Evolutionary conservation across 495 filamentous ascomycete genomes (phyloP), one percentile per base, ranked within the genome.

Genomic region (Annulohypoxylon maeteangense): DNA sequence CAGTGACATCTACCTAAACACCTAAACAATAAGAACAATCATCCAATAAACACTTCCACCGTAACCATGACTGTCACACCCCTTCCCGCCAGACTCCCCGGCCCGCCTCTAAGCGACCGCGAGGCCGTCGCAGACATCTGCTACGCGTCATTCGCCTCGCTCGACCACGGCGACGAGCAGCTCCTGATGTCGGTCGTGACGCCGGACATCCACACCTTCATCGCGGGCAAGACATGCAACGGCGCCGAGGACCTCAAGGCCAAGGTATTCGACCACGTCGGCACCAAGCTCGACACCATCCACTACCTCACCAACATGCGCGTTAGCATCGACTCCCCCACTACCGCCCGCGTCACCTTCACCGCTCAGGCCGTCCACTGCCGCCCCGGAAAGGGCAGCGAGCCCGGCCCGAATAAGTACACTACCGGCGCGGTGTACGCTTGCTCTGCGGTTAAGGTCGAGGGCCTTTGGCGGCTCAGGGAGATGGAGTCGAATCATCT

Each of bases 251-350:
- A 55, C 8, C 31, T 68, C 38, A 68, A 62, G 45, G 57, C 65
- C 18, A 54, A 57, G 29, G 42, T 58, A 34, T 64, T 44, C 12
- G 51, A 70, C 14, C 40, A 31, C 7, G 45, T 64, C 10, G 18
- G n/a, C 54, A 40, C 38, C 27, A 31, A 63, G 16, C 29, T 70
- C 18, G 67, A 70, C 42, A 70, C 67, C 2, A 45, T 62, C 16
- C 67, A 70, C 61, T 65, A 63, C 61, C 53, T 70, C 7, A 70
- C 58, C 53, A 70, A 70, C 61, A 59, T 70, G 36, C 67, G 67
- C 61, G 40, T 70, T n/a, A 58, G 40, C 38, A 20, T 70, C 29
- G 50, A 70, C 50, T 59, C 50, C 23, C 36, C 59, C 6, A 47
- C 51, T 0, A 65, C 61, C 18, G 67, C 67, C 18, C 60, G 54